Conservation (phyloP, 2,329 filamentous ascomycete species). For the Pseudogymnoascus destructans region DNA sequence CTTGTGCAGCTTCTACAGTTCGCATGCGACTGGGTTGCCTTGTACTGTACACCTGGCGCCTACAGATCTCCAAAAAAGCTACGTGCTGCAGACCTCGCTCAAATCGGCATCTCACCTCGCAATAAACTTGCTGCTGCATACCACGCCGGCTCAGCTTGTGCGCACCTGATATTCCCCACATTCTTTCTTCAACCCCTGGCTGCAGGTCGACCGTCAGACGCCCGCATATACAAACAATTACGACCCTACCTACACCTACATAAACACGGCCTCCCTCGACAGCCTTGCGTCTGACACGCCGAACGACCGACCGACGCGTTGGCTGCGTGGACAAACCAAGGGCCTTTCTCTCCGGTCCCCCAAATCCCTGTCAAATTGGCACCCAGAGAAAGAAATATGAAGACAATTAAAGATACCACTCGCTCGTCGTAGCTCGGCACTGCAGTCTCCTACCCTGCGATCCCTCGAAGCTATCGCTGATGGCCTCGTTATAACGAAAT, state of each 20-base stretch:
- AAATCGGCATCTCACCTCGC: not conserved
- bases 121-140: conserved; percentile 7
- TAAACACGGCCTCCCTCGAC: not conserved
- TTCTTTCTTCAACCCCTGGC: not conserved
- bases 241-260: not conserved
- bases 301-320: not conserved
- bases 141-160: conserved; percentile 7
- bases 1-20: not conserved
- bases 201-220: conserved; percentile 2
- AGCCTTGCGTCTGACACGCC: conserved; percentile 6
- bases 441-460: not conserved
- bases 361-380: not conserved
- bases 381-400: conserved; percentile 4
- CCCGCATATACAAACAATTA: not conserved
- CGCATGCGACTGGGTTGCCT: not conserved
- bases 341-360: not conserved
- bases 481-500: conserved; percentile 1
- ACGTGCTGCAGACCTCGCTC: not conserved
- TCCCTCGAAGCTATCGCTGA: not conserved
- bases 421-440: conserved; percentile 1
- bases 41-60: not conserved
- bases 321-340: not conserved
- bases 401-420: conserved; percentile 2
- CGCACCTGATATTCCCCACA: conserved; percentile 7
- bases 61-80: not conserved